These are phyloP conservation scores for Colletotrichum magnum DNA, from an alignment of 2,329 filamentous ascomycete species.

Conservation along the genomic window DNA sequence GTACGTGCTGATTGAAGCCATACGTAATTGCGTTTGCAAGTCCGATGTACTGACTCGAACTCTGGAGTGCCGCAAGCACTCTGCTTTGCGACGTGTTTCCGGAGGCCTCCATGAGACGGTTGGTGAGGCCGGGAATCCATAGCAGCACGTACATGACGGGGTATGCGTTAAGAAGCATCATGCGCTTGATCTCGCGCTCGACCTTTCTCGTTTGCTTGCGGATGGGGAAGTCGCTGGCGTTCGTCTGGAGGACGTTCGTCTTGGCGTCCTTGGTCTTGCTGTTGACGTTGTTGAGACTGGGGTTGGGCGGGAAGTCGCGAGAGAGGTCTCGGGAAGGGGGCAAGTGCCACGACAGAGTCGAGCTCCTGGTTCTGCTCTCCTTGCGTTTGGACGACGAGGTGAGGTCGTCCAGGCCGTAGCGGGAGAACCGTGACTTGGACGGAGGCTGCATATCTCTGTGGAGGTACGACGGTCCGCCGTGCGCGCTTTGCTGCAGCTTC, in stretches of 20 bases:
- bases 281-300: conserved; percentile 17
- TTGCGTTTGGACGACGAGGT: not conserved
- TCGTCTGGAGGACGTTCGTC: conserved; percentile 23
- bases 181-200: conserved; percentile 47
- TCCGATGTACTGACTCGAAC: conserved; percentile 54
- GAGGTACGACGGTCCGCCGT: conserved; percentile 18
- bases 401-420: not conserved
- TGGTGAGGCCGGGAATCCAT: conserved; percentile 55
- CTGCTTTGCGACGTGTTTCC: conserved; percentile 40
- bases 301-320: conserved; percentile 28
- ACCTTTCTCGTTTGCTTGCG: conserved; percentile 41
- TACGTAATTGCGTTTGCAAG: conserved; percentile 56
- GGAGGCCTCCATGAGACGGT: conserved; percentile 49
- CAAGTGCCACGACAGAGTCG: conserved; percentile 21
- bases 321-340: conserved; percentile 10
- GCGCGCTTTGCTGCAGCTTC: conserved; percentile 20
- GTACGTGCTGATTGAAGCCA: conserved; percentile 52
- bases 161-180: conserved; percentile 55
- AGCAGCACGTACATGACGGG: conserved; percentile 54
- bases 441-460: conserved; percentile 25
- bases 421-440: conserved; percentile 5
- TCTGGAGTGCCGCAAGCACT: conserved; percentile 49
- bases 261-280: not conserved
- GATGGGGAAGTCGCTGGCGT: conserved; percentile 42
- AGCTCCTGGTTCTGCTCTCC: conserved; percentile 10